Evolutionary conservation across 345 rosid genomes (phyloP).

Genomic region (Rhodamnia argentea): DNA sequence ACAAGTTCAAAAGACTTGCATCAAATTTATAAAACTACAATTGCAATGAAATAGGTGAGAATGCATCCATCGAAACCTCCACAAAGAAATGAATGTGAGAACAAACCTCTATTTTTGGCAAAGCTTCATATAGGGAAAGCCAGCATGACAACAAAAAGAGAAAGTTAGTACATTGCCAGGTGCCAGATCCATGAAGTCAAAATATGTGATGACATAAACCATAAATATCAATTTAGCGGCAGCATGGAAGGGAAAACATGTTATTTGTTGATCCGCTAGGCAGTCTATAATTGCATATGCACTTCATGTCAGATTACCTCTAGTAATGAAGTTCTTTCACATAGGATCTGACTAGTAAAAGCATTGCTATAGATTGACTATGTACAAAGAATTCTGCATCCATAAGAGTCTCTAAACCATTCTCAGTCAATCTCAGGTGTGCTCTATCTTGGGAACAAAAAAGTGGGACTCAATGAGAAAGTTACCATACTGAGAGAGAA

Average conservation of each 20-base stretch:
- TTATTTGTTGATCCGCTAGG: neutral
- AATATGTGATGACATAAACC: neutral
- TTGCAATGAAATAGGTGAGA: neutral
- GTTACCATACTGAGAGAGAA: neutral
- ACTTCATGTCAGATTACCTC: neutral
- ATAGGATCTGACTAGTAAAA: neutral
- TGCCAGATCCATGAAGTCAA: neutral
- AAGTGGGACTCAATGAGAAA: neutral
- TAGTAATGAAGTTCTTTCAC: neutral
- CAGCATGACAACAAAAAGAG: slow-evolving; percentile 15
- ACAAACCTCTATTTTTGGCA: slow-evolving; percentile 83
- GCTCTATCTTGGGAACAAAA: neutral
- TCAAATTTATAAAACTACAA: neutral
- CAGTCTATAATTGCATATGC: neutral
- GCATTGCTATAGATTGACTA: neutral
- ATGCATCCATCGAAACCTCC: neutral
- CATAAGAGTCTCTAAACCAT: neutral
- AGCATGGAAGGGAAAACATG: neutral
- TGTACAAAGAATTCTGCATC: neutral
- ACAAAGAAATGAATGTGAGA: neutral
- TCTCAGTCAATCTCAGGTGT: neutral
- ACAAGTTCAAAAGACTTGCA: neutral
- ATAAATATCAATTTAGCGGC: neutral
- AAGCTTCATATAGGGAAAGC: slow-evolving; percentile 36
- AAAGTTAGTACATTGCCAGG: slow-evolving; percentile 7